Evolutionary conservation across 2,329 filamentous ascomycete species (phyloP).

Genomic region (Microdochium trichocladiopsis): DNA sequence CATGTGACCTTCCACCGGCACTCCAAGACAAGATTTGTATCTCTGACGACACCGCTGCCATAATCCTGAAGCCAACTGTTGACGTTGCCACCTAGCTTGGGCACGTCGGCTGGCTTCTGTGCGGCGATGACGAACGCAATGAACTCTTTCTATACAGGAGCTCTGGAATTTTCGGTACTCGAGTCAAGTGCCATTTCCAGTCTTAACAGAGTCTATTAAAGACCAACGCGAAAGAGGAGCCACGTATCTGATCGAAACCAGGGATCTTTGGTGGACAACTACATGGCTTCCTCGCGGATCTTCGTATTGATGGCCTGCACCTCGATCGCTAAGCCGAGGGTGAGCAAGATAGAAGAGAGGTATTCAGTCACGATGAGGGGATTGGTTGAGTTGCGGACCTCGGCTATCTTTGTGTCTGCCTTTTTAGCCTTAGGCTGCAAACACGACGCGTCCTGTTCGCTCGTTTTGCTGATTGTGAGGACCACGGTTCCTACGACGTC

Average conservation of each 20-base stretch:
- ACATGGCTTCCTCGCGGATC: slow-evolving; percentile 47
- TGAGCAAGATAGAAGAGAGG: slow-evolving; percentile 23
- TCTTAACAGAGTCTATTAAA: slow-evolving; percentile 29
- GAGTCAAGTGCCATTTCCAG: not conserved
- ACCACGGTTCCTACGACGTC: slow-evolving; percentile 12
- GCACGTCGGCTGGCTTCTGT: slow-evolving; percentile 33
- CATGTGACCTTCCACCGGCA: not conserved
- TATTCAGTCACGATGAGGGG: slow-evolving; percentile 40
- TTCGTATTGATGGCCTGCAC: slow-evolving; percentile 34
- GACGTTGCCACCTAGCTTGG: slow-evolving; percentile 25
- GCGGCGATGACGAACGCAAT: slow-evolving; percentile 37
- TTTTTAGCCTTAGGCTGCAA: slow-evolving; percentile 23
- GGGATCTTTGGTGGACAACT: slow-evolving; percentile 17
- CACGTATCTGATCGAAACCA: slow-evolving; percentile 36
- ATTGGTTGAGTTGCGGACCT: slow-evolving; percentile 38
- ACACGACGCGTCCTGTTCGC: slow-evolving; percentile 10
- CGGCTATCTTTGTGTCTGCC: slow-evolving; percentile 21
- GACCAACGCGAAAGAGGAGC: slow-evolving; percentile 44
- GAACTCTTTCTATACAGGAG: slow-evolving; percentile 38
- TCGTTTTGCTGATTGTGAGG: slow-evolving; percentile 18
- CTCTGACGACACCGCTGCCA: not conserved
- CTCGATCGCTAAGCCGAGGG: slow-evolving; percentile 22
- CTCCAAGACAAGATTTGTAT: not conserved
- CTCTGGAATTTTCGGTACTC: too few relatives aligned
- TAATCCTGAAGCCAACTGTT: slow-evolving; percentile 4